These are phyloP conservation scores for Balakata baccata DNA, from an alignment of 345 rosid genomes.

Conservation along the genomic window DNA sequence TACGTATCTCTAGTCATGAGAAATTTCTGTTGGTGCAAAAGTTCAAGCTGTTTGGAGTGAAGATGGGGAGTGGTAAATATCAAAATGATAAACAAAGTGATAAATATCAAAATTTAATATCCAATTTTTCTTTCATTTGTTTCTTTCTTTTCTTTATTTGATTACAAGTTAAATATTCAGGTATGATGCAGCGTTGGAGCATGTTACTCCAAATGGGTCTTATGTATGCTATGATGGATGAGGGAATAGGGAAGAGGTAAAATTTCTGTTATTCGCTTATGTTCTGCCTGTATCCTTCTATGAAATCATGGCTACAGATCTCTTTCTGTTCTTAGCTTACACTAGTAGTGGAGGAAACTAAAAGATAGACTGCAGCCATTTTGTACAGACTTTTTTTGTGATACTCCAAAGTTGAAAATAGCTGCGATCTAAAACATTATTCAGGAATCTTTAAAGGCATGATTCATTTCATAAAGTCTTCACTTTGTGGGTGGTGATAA, in stretches of 20 bases:
- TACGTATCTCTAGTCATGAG: slow-evolving; percentile 39
- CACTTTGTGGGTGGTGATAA: slow-evolving; percentile 53
- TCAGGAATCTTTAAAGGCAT: not conserved
- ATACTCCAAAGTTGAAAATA: not conserved
- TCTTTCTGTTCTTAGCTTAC: too few species aligned
- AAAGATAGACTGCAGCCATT: not conserved
- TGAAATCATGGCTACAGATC: not conserved
- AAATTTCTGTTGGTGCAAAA: slow-evolving; percentile 72
- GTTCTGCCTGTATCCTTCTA: not conserved
- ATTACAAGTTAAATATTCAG: slow-evolving; percentile 78
- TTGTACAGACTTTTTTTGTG: not conserved
- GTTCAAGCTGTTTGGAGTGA: slow-evolving; percentile 98
- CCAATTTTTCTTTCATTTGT: slow-evolving; percentile 29
- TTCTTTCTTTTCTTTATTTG: slow-evolving; percentile 43
- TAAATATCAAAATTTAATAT: not conserved
- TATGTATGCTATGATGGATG: slow-evolving; percentile 61
- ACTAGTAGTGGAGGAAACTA: not conserved
- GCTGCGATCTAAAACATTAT: not conserved
- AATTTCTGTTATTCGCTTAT: slow-evolving; percentile 11
- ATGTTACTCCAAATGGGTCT: slow-evolving; percentile 72
- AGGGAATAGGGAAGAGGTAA: slow-evolving; percentile 97
- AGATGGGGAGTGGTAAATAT: slow-evolving; percentile 94
- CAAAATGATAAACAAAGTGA: not conserved
- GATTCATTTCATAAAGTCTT: not conserved
- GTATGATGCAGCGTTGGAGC: slow-evolving; percentile 87